Percentiles rank a stretch among this genome's conserved stretches.
Evolutionary conservation across 192 early-diverging fungal species (phyloP).

Genomic region (Coemansia sp.): DNA sequence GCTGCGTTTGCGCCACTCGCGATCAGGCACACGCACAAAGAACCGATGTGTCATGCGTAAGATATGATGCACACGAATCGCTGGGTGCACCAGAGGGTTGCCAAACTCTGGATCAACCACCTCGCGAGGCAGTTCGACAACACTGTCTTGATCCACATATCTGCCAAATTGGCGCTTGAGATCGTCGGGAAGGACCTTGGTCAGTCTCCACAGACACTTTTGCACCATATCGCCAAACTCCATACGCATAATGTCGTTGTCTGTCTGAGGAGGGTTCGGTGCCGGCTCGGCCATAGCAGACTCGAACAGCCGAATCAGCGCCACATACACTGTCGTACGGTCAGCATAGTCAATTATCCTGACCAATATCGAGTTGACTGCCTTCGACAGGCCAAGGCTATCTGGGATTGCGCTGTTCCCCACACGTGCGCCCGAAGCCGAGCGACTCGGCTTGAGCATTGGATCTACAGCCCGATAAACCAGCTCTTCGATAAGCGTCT

Average conservation of each 20-base stretch:
- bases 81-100: slow-evolving; percentile 10
- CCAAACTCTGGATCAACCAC: slow-evolving; percentile 4
- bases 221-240: slow-evolving; percentile 84
- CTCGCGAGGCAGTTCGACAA: background rate
- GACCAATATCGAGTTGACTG: slow-evolving; percentile 86
- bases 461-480: slow-evolving; percentile 82
- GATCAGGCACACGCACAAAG: slow-evolving; percentile 77
- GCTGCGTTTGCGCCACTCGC: slow-evolving; percentile 83
- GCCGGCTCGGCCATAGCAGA: slow-evolving; percentile 56
- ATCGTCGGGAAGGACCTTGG: slow-evolving; percentile 80
- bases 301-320: slow-evolving; percentile 73
- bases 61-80: slow-evolving; percentile 43
- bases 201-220: slow-evolving; percentile 97
- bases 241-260: slow-evolving; percentile 60
- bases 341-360: slow-evolving; percentile 88
- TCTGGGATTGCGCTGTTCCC: background rate
- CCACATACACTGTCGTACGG: slow-evolving; percentile 74
- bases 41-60: slow-evolving; percentile 80
- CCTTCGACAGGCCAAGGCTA: slow-evolving; percentile 59
- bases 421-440: slow-evolving; percentile 3
- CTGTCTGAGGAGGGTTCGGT: slow-evolving; percentile 58
- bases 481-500: slow-evolving; percentile 74
- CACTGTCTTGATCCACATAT: slow-evolving; percentile 47
- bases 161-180: slow-evolving; percentile 63
- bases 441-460: slow-evolving; percentile 56